Conservation (phyloP, 2,329 filamentous ascomycete species). For the Fusarium praegraminearum region DNA sequence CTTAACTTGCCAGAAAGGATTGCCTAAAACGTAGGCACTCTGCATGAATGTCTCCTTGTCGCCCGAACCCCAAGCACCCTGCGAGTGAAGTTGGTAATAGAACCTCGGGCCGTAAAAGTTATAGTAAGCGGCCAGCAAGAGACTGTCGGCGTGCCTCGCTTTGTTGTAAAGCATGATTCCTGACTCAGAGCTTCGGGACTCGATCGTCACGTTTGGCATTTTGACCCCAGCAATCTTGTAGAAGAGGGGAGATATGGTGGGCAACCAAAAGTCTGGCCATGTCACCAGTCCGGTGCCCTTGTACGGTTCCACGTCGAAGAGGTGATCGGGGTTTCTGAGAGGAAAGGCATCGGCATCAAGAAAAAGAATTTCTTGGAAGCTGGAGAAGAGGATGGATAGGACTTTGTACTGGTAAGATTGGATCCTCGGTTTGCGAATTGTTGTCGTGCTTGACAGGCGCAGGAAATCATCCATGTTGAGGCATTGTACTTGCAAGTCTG, state of each 20-base stretch:
- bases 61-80: slow-evolving; percentile 45
- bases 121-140: slow-evolving; percentile 42
- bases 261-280: slow-evolving; percentile 46
- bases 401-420: slow-evolving; percentile 41
- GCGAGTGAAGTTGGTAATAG: slow-evolving; percentile 45
- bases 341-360: slow-evolving; percentile 45
- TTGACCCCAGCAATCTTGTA: slow-evolving; percentile 36
- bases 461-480: slow-evolving; percentile 43
- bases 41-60: slow-evolving; percentile 46
- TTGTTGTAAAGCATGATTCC: slow-evolving; percentile 44
- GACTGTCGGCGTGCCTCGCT: slow-evolving; percentile 38
- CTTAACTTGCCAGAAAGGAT: slow-evolving; percentile 40
- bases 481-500: slow-evolving; percentile 24
- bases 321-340: slow-evolving; percentile 32
- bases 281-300: slow-evolving; percentile 37
- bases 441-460: slow-evolving; percentile 3
- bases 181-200: slow-evolving; percentile 40
- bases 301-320: slow-evolving; percentile 39
- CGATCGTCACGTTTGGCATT: slow-evolving; percentile 33
- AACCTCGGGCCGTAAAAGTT: slow-evolving; percentile 43
- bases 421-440: slow-evolving; percentile 15
- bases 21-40: slow-evolving; percentile 33
- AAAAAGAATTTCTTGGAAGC: slow-evolving; percentile 41
- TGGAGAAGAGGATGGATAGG: slow-evolving; percentile 42
- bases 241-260: slow-evolving; percentile 42